phyloP scores from a whole-genome alignment of 2,329 filamentous ascomycete genomes.

The Hyphodiscus sp. region DNA sequence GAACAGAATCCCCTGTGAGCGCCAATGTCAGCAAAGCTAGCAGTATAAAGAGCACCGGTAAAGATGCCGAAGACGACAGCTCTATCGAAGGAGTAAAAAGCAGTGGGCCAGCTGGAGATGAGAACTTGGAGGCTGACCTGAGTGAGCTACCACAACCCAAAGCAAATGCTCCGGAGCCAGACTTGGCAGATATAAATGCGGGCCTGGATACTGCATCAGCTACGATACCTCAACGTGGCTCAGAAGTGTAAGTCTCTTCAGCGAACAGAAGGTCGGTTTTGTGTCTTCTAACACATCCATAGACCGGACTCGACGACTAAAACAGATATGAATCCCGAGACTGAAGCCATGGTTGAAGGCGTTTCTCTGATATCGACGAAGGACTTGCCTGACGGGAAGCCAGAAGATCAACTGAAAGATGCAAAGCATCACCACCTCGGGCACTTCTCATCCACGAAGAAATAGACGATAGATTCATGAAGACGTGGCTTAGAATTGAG shows the following conservation, averaged over 20 bases:
- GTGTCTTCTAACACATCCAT: background rate
- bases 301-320: background rate
- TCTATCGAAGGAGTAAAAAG: constrained; percentile 21
- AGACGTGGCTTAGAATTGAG: background rate
- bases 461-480: constrained; percentile 16
- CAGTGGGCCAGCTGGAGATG: constrained; percentile 24
- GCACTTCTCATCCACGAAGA: constrained; percentile 20
- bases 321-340: background rate
- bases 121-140: constrained; percentile 20
- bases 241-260: constrained; percentile 15
- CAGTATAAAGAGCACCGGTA: constrained; percentile 46
- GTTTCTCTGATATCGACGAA: constrained; percentile 32
- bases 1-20: constrained; percentile 58
- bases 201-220: constrained; percentile 25
- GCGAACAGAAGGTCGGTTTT: background rate
- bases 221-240: constrained; percentile 19
- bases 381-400: constrained; percentile 36
- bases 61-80: constrained; percentile 14
- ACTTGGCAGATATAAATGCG: constrained; percentile 16
- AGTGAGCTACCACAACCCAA: constrained; percentile 19
- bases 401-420: constrained; percentile 30
- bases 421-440: constrained; percentile 20
- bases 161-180: constrained; percentile 15
- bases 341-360: background rate
- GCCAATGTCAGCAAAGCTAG: constrained; percentile 65